These are phyloP conservation scores for Rhodotorula toruloides DNA, from an alignment of 768 basidiomycete species.

Conservation along the genomic window DNA sequence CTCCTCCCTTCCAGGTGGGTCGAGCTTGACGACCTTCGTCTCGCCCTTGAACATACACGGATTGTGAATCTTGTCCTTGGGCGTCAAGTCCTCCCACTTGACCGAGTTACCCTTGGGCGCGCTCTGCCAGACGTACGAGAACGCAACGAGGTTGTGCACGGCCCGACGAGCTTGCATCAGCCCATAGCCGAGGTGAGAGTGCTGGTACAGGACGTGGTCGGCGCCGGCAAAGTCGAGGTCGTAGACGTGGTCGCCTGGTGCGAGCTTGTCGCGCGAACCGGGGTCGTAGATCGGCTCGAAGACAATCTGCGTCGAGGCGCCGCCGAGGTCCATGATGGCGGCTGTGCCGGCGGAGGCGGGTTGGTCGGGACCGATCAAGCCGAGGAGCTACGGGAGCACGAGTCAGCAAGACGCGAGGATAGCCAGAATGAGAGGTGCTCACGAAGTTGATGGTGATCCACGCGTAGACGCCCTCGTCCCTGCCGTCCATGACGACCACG, in stretches of 20 bases:
- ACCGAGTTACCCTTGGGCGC: conserved; percentile 36
- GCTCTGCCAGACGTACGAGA: conserved; percentile 57
- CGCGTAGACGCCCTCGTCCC: conserved; percentile 92
- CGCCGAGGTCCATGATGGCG: conserved; percentile 92
- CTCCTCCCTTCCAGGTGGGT: conserved; percentile 49
- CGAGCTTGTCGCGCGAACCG: conserved; percentile 51
- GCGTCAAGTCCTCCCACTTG: conserved; percentile 47
- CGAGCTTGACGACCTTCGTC: conserved; percentile 60
- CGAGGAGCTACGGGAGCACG: conserved; percentile 53
- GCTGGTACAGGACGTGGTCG: conserved; percentile 79
- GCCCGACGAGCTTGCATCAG: conserved; percentile 78
- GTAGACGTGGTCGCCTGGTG: conserved; percentile 88
- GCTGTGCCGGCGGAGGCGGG: conserved; percentile 56
- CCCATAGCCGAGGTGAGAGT: conserved; percentile 95
- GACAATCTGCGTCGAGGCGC: conserved; percentile 95
- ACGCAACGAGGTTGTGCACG: conserved; percentile 85
- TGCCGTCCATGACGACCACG: conserved; percentile 88
- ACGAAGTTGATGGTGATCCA: conserved; percentile 96
- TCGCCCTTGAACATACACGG: conserved; percentile 75
- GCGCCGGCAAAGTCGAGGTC: conserved; percentile 68
- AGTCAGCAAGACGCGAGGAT: not conserved
- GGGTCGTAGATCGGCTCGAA: conserved; percentile 72
- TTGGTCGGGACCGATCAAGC: conserved; percentile 60
- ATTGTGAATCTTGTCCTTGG: conserved; percentile 56
- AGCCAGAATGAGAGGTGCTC: not conserved